Evolutionary conservation across 495 filamentous ascomycete species (phyloP), one percentile per base, ranked within the genome.

Genomic region (Xylaria intraflava): DNA sequence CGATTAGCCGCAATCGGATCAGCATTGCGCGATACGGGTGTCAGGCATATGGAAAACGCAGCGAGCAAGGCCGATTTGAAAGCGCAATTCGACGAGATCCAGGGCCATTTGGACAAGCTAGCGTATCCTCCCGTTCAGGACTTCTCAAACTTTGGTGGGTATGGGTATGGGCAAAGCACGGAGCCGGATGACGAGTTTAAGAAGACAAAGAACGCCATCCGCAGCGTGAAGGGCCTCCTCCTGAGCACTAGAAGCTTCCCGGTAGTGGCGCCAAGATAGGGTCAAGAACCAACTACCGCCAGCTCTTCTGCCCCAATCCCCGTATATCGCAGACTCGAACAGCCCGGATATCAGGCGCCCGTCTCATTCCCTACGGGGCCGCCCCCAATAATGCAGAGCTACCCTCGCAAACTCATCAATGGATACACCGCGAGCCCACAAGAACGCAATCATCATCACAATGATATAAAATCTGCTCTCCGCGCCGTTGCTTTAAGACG

Each of bases 141-240:
- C 44, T 59, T 58, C 43, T 64, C 65, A 9, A 48, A 59, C 14
- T 62, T 65, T n/a, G 60, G 69, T 51, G 64, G 69, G 43, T 54
- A 69, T 61, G 58, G 73, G 48, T 72, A 69, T 43, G 73, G 65
- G 57, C 66, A 26, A 74, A 80, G 70, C 72, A 70, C 57, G 47
- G 80, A 84, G 62, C 66, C 69, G 3, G 78, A 90, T 33, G 92
- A 96, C 65, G 86, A 85, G 57, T 85, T 95, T 53, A 78, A 81
- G 24, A 81, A 76, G 63, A 80, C 94, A 14, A 91, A 86, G 70
- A 79, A 84, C 20, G 89, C 94, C 64, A 95, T 98, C 55, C 75
- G 90, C 46, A 81, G 89, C 57, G 83, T 97, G n/a, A 98, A 98
- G 76, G 92, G 93, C 16, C 85, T 91, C 42, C 72, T 98, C 67